These are phyloP conservation scores for Bipolaris cookei DNA, from an alignment of 2,329 filamentous ascomycete species.

Conservation along the genomic window DNA sequence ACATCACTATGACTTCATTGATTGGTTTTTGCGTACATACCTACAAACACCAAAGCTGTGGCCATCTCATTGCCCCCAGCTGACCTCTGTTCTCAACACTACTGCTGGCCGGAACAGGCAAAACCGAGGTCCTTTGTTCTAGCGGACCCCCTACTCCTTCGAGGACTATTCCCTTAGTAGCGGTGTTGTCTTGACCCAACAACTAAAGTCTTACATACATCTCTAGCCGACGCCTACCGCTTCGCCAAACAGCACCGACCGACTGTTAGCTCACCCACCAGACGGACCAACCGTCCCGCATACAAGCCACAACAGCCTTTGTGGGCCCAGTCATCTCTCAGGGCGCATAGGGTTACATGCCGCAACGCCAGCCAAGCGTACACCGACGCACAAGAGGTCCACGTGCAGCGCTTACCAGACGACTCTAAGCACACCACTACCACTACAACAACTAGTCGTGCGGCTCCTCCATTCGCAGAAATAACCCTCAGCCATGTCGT, in stretches of 20 bases:
- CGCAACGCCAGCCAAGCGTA: not conserved
- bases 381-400: not conserved
- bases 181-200: not conserved
- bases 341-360: not conserved
- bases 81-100: not conserved
- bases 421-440: not conserved
- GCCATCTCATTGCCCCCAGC: not conserved
- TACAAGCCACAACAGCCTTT: slow-evolving; percentile 5
- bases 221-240: slow-evolving; percentile 18
- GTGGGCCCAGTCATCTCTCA: slow-evolving; percentile 7
- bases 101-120: not conserved
- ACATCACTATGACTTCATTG: slow-evolving; percentile 16
- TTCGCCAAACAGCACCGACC: slow-evolving; percentile 15
- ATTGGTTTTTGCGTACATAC: not conserved
- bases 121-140: slow-evolving; percentile 2
- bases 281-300: slow-evolving; percentile 11
- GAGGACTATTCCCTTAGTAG: slow-evolving; percentile 4
- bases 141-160: slow-evolving; percentile 1
- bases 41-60: not conserved
- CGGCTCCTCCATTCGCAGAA: slow-evolving; percentile 2
- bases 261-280: slow-evolving; percentile 10
- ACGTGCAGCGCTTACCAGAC: slow-evolving; percentile 10
- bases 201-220: slow-evolving; percentile 19
- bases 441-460: not conserved
- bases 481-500: slow-evolving; percentile 16